These are phyloP conservation scores for Parathielavia appendiculata DNA, from an alignment of 495 filamentous ascomycete species.

Conservation along the genomic window DNA sequence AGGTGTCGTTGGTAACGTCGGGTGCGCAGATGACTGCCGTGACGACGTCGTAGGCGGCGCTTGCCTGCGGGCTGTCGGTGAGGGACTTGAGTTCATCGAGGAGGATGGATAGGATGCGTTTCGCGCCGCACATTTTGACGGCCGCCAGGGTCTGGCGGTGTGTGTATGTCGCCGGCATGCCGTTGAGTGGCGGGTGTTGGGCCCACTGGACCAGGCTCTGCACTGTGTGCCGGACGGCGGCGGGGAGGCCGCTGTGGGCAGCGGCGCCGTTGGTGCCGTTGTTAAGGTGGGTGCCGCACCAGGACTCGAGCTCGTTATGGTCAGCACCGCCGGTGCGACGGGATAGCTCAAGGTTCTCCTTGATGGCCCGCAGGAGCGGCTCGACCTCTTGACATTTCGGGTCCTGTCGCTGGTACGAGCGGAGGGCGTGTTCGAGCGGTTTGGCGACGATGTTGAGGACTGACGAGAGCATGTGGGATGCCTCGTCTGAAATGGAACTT, in stretches of 20 bases:
- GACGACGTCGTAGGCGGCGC: constrained; percentile 68
- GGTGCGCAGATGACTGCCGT: constrained; percentile 70
- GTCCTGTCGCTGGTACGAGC: constrained; percentile 63
- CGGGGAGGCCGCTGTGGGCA: constrained; percentile 54
- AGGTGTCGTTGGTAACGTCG: constrained; percentile 43
- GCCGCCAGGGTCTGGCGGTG: constrained; percentile 67
- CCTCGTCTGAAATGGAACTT: constrained; percentile 72
- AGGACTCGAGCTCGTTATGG: constrained; percentile 69
- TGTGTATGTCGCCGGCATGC: constrained; percentile 69
- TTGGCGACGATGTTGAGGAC: constrained; percentile 79
- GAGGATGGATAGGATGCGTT: constrained; percentile 54
- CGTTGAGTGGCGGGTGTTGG: constrained; percentile 55
- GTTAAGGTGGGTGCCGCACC: constrained; percentile 48
- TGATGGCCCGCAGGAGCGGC: constrained; percentile 63
- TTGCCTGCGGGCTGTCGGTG: constrained; percentile 47
- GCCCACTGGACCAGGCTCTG: constrained; percentile 70
- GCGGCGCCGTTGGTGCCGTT: constrained; percentile 17
- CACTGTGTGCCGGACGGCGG: constrained; percentile 60
- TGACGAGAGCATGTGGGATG: constrained; percentile 70
- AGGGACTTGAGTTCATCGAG: constrained; percentile 63
- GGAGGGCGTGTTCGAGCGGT: constrained; percentile 68
- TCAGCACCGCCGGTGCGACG: constrained; percentile 59
- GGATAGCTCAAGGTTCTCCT: constrained; percentile 59
- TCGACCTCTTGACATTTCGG: constrained; percentile 65
- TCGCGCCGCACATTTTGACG: constrained; percentile 65